Percentiles rank a stretch among this genome's conserved stretches.
These are phyloP conservation scores for Fraxinus pennsylvanica DNA, from an alignment of 257 asterid genomes.

Conservation along the genomic window DNA sequence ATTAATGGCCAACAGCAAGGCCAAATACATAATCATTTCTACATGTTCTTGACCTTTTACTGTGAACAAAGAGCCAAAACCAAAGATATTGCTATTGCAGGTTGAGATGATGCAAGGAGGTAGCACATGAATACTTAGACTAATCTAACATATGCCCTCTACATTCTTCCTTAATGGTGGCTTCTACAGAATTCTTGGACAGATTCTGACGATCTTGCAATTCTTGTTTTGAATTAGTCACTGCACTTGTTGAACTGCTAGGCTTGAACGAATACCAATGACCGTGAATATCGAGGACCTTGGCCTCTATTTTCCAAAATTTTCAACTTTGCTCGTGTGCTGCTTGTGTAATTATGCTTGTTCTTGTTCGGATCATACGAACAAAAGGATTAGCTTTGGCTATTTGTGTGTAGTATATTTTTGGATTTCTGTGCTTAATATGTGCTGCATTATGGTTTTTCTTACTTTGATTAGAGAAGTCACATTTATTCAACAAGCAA, in stretches of 20 bases:
- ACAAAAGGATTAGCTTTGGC: too few relatives aligned
- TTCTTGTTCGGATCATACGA: too few relatives aligned
- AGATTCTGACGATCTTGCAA: too few relatives aligned
- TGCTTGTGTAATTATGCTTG: too few relatives aligned
- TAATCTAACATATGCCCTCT: neutral
- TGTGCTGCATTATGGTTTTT: neutral
- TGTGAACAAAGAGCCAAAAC: neutral
- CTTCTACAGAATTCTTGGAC: too few relatives aligned
- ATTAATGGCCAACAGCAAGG: too few relatives aligned
- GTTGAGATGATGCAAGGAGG: neutral
- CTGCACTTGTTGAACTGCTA: neutral
- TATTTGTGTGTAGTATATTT: too few relatives aligned
- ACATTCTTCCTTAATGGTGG: neutral
- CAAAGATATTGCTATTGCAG: neutral
- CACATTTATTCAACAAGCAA: neutral
- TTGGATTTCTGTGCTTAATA: neutral
- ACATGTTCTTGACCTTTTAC: too few relatives aligned
- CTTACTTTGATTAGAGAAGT: neutral
- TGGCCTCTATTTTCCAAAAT: too few relatives aligned
- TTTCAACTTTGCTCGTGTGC: too few relatives aligned
- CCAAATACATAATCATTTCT: too few relatives aligned
- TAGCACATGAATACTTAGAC: neutral
- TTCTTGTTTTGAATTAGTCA: neutral
- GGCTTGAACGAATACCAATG: neutral
- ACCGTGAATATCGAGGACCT: too few relatives aligned